Conservation (phyloP, 768 basidiomycete species). For the Cystofilobasidium capitatum region DNA sequence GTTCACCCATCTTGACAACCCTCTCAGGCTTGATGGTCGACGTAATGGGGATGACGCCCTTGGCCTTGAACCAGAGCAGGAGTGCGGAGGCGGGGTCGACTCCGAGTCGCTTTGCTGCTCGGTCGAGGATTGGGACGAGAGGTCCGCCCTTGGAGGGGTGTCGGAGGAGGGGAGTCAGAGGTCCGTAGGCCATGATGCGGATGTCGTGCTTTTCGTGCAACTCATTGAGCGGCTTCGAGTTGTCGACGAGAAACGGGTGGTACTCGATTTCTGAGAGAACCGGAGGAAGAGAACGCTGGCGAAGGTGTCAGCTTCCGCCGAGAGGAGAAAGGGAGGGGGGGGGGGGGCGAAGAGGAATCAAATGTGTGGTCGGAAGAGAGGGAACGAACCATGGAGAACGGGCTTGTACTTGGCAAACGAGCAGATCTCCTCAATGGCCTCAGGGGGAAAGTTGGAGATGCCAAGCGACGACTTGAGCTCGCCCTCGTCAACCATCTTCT, state of each 20-base stretch:
- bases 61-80: conserved; percentile 36
- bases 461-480: conserved; percentile 33
- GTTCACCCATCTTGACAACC: conserved; percentile 32
- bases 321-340: neutral
- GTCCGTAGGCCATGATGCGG: conserved; percentile 32
- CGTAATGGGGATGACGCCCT: conserved; percentile 35
- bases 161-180: conserved; percentile 30
- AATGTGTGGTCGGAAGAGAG: too few species aligned
- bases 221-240: conserved; percentile 31
- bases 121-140: neutral
- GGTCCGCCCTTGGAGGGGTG: conserved; percentile 28
- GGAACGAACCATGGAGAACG: conserved; percentile 32
- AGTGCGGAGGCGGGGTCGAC: conserved; percentile 32
- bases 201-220: conserved; percentile 36
- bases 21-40: conserved; percentile 29
- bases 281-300: too few species aligned
- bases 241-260: conserved; percentile 39
- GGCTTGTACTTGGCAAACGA: conserved; percentile 37
- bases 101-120: conserved; percentile 26
- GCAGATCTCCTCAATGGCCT: conserved; percentile 35
- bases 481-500: conserved; percentile 31
- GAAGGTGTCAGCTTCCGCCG: too few species aligned
- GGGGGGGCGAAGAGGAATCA: too few species aligned
- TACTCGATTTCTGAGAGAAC: conserved; percentile 39
- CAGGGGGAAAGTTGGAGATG: conserved; percentile 38